phyloP scores from a whole-genome alignment of 805 yeast species.

The Geotrichum ghanense region DNA sequence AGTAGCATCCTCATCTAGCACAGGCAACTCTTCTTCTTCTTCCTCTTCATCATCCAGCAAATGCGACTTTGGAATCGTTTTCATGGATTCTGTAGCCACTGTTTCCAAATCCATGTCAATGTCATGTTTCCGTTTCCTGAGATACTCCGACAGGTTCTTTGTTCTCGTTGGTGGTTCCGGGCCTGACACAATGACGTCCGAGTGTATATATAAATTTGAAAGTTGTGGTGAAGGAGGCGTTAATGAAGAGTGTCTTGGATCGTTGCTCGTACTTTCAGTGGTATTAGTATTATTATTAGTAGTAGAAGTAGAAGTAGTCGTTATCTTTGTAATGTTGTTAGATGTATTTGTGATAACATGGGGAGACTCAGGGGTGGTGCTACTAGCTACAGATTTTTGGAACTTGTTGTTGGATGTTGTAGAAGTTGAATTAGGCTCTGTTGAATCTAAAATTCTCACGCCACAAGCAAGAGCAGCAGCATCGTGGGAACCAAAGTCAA shows the following conservation, averaged over 20 bases:
- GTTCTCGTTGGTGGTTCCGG: slow-evolving; percentile 2
- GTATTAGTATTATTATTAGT: too few species aligned
- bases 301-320: not conserved
- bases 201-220: not conserved
- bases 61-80: slow-evolving; percentile 9
- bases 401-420: not conserved
- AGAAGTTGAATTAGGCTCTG: slow-evolving; percentile 35
- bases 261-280: too few species aligned
- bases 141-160: slow-evolving; percentile 1
- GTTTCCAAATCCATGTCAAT: slow-evolving; percentile 11
- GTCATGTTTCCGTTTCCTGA: not conserved
- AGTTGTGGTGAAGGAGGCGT: not conserved
- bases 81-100: slow-evolving; percentile 10
- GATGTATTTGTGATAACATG: too few species aligned
- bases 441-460: slow-evolving; percentile 35
- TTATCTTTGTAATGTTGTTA: not conserved
- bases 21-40: slow-evolving; percentile 10
- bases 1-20: slow-evolving; percentile 12
- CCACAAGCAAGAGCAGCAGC: slow-evolving; percentile 65
- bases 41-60: slow-evolving; percentile 14
- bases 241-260: not conserved
- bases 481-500: slow-evolving; percentile 59
- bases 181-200: not conserved
- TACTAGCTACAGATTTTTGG: not conserved
- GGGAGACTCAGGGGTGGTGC: not conserved